Percentiles rank a stretch among this genome's conserved stretches.
phyloP scores from a whole-genome alignment of 441 rosid genomes.

The Erodium texanum region DNA sequence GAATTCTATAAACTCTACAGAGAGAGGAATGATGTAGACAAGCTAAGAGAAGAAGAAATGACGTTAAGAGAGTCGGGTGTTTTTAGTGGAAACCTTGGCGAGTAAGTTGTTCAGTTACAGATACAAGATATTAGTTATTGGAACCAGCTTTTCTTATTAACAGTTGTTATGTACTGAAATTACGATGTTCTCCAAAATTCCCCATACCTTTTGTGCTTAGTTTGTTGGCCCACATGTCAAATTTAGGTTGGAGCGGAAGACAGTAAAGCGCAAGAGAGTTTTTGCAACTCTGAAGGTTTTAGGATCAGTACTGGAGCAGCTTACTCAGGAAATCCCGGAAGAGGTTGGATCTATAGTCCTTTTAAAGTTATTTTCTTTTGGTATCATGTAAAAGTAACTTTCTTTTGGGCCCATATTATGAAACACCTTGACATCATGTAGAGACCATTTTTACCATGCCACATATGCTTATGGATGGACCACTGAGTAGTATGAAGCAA shows the following conservation, averaged over 20 bases:
- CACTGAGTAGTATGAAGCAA: not conserved
- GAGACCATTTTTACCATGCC: not conserved
- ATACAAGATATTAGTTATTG: not conserved
- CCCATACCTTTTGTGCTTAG: conserved; percentile 3
- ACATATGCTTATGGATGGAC: not conserved
- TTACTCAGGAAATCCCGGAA: conserved; percentile 72
- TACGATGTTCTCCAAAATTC: not conserved
- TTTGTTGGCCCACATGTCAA: conserved; percentile 11
- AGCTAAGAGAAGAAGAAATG: conserved; percentile 70
- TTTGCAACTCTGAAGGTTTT: conserved; percentile 80
- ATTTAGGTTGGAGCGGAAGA: conserved; percentile 76
- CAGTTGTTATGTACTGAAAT: not conserved
- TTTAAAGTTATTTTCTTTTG: conserved; percentile 7
- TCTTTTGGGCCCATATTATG: conserved; percentile 1
- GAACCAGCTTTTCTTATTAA: not conserved
- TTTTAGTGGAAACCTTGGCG: conserved; percentile 58
- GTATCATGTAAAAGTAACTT: not conserved
- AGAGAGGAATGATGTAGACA: conserved; percentile 68
- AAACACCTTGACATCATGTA: not conserved
- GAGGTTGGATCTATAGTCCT: conserved; percentile 50
- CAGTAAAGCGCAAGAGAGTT: conserved; percentile 72
- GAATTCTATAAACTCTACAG: conserved; percentile 80
- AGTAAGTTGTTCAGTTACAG: conserved; percentile 43
- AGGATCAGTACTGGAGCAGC: conserved; percentile 75
- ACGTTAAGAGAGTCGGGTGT: conserved; percentile 65